A percentile compares a stretch with the other conserved stretches of the same genome.
These are phyloP conservation scores for Endotrypanum monterogeii DNA, from an alignment of 208 protist species.

Conservation along the genomic window DNA sequence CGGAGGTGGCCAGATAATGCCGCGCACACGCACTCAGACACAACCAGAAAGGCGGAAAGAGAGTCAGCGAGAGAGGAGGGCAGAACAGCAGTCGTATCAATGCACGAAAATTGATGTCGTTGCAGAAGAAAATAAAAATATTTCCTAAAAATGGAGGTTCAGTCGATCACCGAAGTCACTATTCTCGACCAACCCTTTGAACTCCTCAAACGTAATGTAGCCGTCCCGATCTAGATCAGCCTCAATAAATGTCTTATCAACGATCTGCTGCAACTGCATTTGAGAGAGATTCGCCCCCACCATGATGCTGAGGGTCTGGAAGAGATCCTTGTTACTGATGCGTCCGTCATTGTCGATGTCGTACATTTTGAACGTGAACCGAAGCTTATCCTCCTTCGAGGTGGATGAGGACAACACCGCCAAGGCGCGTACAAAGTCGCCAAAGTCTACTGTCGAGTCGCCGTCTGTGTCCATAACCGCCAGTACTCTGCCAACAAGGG, in stretches of 20 bases:
- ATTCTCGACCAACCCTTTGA: slow-evolving; percentile 71
- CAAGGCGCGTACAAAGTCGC: slow-evolving; percentile 82
- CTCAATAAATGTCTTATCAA: slow-evolving; percentile 96
- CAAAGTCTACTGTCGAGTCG: slow-evolving; percentile 81
- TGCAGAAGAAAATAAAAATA: background rate
- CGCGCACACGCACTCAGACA: too few relatives aligned
- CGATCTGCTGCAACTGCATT: slow-evolving; percentile 94
- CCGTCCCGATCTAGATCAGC: slow-evolving; percentile 90
- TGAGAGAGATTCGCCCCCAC: slow-evolving; percentile 90
- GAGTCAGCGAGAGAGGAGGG: background rate
- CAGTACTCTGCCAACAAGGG: slow-evolving; percentile 82
- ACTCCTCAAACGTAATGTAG: slow-evolving; percentile 93
- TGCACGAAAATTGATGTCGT: background rate
- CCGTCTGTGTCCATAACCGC: slow-evolving; percentile 80
- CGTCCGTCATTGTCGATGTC: slow-evolving; percentile 94
- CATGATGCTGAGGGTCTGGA: slow-evolving; percentile 93
- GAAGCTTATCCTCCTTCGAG: slow-evolving; percentile 80
- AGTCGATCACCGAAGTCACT: slow-evolving; percentile 84
- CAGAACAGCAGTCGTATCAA: background rate
- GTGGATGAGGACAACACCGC: slow-evolving; percentile 77
- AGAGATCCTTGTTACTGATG: slow-evolving; percentile 94
- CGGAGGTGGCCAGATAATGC: too few relatives aligned
- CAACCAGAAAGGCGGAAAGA: background rate
- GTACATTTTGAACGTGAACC: slow-evolving; percentile 95
- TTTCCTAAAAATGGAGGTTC: slow-evolving; percentile 76